These are phyloP conservation scores for Diphasiastrum complanatum DNA, from an alignment of 83 land plant species.

Conservation along the genomic window DNA sequence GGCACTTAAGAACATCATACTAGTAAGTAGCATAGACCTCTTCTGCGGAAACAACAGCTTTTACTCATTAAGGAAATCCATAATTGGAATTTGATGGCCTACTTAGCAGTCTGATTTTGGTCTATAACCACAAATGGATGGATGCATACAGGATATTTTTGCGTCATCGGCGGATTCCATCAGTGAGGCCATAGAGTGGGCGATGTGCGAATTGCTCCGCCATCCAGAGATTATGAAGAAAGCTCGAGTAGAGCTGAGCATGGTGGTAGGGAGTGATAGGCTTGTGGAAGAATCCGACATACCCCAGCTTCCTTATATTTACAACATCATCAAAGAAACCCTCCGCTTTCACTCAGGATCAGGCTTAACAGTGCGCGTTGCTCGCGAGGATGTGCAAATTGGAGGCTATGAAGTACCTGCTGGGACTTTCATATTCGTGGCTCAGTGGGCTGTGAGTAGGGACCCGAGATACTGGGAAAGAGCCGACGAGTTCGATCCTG, in stretches of 20 bases:
- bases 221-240: conserved; percentile 17
- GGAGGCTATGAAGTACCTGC: conserved; percentile 16
- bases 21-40: too few species aligned
- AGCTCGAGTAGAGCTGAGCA: conserved; percentile 19
- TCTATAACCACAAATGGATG: too few species aligned
- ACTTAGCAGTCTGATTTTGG: too few species aligned
- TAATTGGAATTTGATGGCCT: too few species aligned
- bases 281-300: conserved; percentile 25
- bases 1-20: too few species aligned
- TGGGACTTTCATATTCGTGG: conserved; percentile 16
- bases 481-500: conserved; percentile 26
- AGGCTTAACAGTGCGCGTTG: conserved; percentile 14
- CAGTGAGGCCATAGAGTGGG: conserved; percentile 30
- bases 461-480: conserved; percentile 19
- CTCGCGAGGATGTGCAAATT: conserved; percentile 12
- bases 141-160: too few species aligned
- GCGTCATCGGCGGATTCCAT: too few species aligned
- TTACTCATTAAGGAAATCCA: too few species aligned
- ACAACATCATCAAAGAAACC: conserved; percentile 23
- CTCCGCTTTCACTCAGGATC: conserved; percentile 31
- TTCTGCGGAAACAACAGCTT: too few species aligned
- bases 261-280: conserved; percentile 22
- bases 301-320: conserved; percentile 6
- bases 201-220: conserved; percentile 23
- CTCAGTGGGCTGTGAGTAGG: conserved; percentile 16